Base-by-base conservation (phyloP, 495 filamentous ascomycete species). In the Jackrogersella multiformis region DNA sequence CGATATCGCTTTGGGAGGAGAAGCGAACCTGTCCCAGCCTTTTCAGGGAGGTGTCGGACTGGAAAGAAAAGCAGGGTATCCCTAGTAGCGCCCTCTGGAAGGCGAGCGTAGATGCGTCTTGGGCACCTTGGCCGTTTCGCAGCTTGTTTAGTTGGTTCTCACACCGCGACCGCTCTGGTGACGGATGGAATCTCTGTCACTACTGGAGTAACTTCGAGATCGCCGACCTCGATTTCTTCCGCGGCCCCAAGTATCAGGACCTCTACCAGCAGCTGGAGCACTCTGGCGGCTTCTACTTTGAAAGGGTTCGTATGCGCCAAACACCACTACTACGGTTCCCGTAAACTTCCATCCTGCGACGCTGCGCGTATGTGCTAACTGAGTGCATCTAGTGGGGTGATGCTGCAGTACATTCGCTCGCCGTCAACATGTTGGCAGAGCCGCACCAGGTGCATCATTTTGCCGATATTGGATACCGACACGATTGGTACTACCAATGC, bases 201-300 rank as follows among this genome's bases (percentile, higher is more conserved):
- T 86, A 85, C 63, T 86, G 84, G 84, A 84, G 80, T 66, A 86
- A 86, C 56, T 86, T 86, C 28, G 84, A 86, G 69, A 85, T 86
- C 58, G 84, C 79, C 52, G 76, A 81, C 57, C 71, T 86, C 12
- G 82, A 82, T 48, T 85, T 86, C 59, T 86, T 84, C 69, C 77
- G 84, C 13, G 66, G 77, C 13, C 56, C 75, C 18, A 76, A 72
- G 23, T 86, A 86, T 62, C 79, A 79, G 44, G 73, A 79, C n/a
- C 76, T 84, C 16, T 86, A 80, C 58, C 49, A 74, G 10, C 77
- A 78, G 30, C 73, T 86, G 8, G 84, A 86, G 26, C 48, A 68
- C 28, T 67, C 73, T 1, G 83, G 84, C 2, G 84, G 84, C 7
- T 86, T 85, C 59, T 86, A 84, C 69, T 78, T 78, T 54, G 84